Percentiles rank a stretch among this genome's conserved stretches.
Evolutionary conservation across 2,329 filamentous ascomycete species (phyloP).

Genomic region (Gnomoniopsis smithogilvyi): DNA sequence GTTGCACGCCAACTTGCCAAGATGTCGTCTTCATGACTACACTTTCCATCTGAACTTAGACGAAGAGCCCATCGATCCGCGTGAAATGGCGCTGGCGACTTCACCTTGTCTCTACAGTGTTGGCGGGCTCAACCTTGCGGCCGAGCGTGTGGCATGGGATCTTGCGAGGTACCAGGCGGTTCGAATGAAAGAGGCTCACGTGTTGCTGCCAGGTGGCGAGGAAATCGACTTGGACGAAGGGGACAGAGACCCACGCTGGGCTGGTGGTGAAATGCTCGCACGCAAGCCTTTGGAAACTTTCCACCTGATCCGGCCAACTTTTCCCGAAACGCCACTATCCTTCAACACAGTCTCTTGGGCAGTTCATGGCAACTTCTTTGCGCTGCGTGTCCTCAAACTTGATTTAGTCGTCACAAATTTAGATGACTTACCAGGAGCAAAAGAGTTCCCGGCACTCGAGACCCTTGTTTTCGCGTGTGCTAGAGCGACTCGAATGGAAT

Average conservation of each 20-base stretch:
- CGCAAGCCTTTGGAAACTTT: not conserved
- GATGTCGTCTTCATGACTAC: conserved; percentile 15
- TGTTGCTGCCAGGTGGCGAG: not conserved
- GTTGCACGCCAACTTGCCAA: not conserved
- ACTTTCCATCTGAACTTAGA: conserved; percentile 4
- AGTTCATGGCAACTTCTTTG: conserved; percentile 6
- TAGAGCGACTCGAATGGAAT: not conserved
- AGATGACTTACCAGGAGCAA: not conserved
- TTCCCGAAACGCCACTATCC: not conserved
- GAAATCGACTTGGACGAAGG: not conserved
- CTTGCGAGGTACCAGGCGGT: not conserved
- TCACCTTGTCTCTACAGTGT: conserved; percentile 13
- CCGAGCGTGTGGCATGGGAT: not conserved
- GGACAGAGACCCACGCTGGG: not conserved
- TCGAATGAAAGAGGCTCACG: not conserved
- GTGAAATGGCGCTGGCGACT: conserved; percentile 2
- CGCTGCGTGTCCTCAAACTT: conserved; percentile 9
- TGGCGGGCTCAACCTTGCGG: not conserved
- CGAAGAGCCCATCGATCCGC: not conserved
- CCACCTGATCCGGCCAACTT: not conserved
- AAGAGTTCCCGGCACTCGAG: not conserved
- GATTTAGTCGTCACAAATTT: not conserved
- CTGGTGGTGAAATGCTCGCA: not conserved
- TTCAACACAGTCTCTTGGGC: not conserved
- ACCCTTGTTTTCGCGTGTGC: not conserved